Conservation (phyloP, 306 rosid genomes). For the Leucaena leucocephala region DNA sequence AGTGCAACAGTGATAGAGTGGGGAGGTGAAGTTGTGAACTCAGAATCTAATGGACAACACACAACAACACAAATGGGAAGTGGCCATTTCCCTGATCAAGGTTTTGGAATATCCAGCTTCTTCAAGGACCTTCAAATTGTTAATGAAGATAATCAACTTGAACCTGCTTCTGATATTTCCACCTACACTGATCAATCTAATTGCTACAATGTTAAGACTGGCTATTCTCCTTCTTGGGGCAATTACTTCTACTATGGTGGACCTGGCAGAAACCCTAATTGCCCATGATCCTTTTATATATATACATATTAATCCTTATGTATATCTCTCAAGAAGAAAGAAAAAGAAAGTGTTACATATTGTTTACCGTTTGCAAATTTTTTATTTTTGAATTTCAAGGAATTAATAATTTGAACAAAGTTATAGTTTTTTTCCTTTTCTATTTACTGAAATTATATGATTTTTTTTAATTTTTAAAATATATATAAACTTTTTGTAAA, state of each 20-base stretch:
- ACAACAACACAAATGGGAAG: slow-evolving; percentile 2
- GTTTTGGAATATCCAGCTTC: not conserved
- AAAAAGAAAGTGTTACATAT: not conserved
- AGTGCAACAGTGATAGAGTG: slow-evolving; percentile 9
- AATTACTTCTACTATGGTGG: not conserved
- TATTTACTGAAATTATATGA: not conserved
- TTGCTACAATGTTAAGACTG: not conserved
- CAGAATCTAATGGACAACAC: not conserved
- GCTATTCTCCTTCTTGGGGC: not conserved
- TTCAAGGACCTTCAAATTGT: not conserved
- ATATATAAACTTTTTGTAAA: not conserved
- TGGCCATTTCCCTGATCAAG: slow-evolving; percentile 2
- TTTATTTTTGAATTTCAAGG: not conserved
- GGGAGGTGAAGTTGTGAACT: slow-evolving; percentile 8
- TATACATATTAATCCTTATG: too few relatives aligned
- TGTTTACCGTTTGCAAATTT: not conserved
- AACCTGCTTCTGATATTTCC: not conserved
- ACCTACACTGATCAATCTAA: not conserved
- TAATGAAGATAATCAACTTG: not conserved
- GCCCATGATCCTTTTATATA: not conserved
- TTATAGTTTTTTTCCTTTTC: not conserved
- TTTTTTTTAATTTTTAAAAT: not conserved
- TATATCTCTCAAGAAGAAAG: not conserved
- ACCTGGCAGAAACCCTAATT: not conserved
- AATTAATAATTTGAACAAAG: not conserved